Conservation (phyloP, 805 yeast genomes). For the Kodamaea nitidulidarum region DNA sequence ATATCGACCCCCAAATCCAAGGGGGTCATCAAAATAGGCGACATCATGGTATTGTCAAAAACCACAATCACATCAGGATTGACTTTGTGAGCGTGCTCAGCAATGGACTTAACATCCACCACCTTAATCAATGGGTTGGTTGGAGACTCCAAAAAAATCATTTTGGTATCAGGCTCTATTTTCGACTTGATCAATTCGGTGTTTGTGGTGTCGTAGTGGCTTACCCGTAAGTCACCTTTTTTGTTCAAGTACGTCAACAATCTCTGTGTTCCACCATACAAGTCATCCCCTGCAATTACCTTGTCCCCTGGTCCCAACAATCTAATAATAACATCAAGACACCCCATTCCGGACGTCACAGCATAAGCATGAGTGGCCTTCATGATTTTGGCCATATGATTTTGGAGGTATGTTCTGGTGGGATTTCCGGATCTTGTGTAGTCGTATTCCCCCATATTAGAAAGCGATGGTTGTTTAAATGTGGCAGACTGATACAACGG, state of each 20-base stretch:
- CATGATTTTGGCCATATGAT: conserved; percentile 74
- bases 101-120: conserved; percentile 68
- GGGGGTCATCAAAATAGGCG: conserved; percentile 83
- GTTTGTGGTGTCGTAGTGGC: conserved; percentile 80
- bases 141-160: conserved; percentile 86
- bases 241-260: conserved; percentile 66
- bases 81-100: conserved; percentile 59
- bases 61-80: conserved; percentile 71
- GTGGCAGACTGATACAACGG: conserved; percentile 95
- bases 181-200: conserved; percentile 55
- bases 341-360: conserved; percentile 90
- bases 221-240: conserved; percentile 60
- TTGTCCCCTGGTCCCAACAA: conserved; percentile 79
- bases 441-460: conserved; percentile 67
- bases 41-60: conserved; percentile 96
- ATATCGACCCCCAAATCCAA: conserved; percentile 84
- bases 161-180: conserved; percentile 55
- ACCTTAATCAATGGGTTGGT: conserved; percentile 91
- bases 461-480: conserved; percentile 72
- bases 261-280: conserved; percentile 92
- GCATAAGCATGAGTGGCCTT: conserved; percentile 74
- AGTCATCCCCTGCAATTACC: conserved; percentile 90
- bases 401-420: conserved; percentile 75
- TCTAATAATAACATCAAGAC: conserved; percentile 79
- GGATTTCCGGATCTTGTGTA: conserved; percentile 95